Evolutionary conservation across 805 yeast species (phyloP).

Genomic region (Saccharomycopsis microspora): DNA sequence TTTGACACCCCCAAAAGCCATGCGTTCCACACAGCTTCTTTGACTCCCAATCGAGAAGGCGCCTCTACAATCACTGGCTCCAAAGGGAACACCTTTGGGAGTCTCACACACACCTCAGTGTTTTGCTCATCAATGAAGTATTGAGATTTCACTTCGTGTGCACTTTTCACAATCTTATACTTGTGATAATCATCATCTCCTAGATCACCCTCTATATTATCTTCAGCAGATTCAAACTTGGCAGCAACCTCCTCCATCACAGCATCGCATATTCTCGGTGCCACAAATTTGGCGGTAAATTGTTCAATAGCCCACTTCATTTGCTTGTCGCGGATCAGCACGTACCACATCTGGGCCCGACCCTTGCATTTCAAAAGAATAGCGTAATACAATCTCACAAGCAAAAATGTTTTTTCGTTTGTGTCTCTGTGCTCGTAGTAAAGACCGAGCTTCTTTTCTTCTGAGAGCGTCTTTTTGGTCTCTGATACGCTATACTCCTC

Average conservation of each 20-base stretch:
- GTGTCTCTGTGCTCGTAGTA: conserved; percentile 23
- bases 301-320: conserved; percentile 48
- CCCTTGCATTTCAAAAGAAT: conserved; percentile 44
- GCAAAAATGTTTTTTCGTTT: conserved; percentile 20
- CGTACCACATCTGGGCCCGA: conserved; percentile 56
- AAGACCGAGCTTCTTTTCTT: background rate
- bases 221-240: background rate
- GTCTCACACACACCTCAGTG: conserved; percentile 62
- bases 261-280: conserved; percentile 49
- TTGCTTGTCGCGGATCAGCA: conserved; percentile 56
- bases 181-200: conserved; percentile 29
- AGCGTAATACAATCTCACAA: conserved; percentile 40
- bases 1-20: conserved; percentile 91
- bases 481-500: background rate
- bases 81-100: conserved; percentile 74
- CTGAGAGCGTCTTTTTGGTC: background rate
- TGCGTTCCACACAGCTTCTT: conserved; percentile 86
- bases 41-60: conserved; percentile 72
- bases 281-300: conserved; percentile 48
- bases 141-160: conserved; percentile 59
- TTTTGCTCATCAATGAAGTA: conserved; percentile 81
- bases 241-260: conserved; percentile 40
- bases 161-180: conserved; percentile 47
- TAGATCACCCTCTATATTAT: conserved; percentile 19
- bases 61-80: conserved; percentile 68